phyloP scores from a whole-genome alignment of 306 rosid species.

The Purshia tridentata region DNA sequence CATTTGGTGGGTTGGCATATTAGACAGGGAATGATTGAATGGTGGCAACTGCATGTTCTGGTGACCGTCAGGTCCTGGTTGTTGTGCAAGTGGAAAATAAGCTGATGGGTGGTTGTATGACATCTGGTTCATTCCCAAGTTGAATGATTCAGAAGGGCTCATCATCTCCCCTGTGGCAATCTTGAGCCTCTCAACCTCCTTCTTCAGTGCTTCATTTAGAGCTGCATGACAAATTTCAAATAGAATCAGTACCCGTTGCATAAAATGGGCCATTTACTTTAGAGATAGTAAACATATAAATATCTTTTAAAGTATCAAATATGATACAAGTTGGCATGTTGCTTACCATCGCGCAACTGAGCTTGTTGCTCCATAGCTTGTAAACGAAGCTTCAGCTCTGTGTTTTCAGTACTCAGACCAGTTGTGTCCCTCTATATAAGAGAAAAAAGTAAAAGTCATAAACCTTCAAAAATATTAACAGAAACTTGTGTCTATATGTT shows the following conservation, averaged over 20 bases:
- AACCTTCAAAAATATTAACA: slow-evolving; percentile 1
- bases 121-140: slow-evolving; percentile 83
- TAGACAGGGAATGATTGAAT: slow-evolving; percentile 54
- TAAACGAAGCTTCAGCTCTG: slow-evolving; percentile 91
- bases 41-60: slow-evolving; percentile 59
- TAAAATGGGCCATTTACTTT: slow-evolving; percentile 6
- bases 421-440: slow-evolving; percentile 75
- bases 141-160: slow-evolving; percentile 69
- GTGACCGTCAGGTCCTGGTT: slow-evolving; percentile 53
- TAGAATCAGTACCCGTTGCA: not conserved
- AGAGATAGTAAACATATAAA: not conserved
- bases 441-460: slow-evolving; percentile 26
- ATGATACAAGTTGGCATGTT: slow-evolving; percentile 9
- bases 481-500: not conserved
- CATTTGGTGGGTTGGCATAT: slow-evolving; percentile 49
- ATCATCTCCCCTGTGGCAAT: slow-evolving; percentile 86
- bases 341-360: slow-evolving; percentile 87
- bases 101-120: slow-evolving; percentile 52
- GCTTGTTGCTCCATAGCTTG: slow-evolving; percentile 99
- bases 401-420: slow-evolving; percentile 80
- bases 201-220: slow-evolving; percentile 84
- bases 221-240: slow-evolving; percentile 46
- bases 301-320: not conserved
- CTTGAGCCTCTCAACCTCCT: slow-evolving; percentile 96
- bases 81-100: slow-evolving; percentile 65